Evolutionary conservation across 306 rosid species (phyloP).

Genomic region (Ormosia semicastrata): DNA sequence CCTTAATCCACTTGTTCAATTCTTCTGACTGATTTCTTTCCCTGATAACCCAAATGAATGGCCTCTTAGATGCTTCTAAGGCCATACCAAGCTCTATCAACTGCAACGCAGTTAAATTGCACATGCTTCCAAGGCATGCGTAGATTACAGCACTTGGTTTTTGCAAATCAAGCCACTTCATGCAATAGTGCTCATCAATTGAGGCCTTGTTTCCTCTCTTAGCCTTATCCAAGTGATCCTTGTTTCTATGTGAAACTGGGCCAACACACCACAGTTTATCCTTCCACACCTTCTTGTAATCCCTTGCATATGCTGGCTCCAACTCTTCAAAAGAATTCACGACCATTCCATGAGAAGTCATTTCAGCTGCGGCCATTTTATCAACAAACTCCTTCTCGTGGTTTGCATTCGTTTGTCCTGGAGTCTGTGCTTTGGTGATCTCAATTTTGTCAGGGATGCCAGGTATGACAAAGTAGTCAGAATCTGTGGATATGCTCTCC

Average conservation of each 20-base stretch:
- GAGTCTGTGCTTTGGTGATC: constrained; percentile 40
- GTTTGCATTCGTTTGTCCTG: neutral
- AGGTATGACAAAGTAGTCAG: constrained; percentile 44
- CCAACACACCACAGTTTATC: constrained; percentile 51
- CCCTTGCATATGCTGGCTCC: constrained; percentile 41
- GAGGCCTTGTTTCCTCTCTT: constrained; percentile 39
- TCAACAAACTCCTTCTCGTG: constrained; percentile 21
- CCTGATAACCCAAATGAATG: constrained; percentile 56
- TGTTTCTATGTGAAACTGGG: constrained; percentile 47
- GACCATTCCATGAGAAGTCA: constrained; percentile 39
- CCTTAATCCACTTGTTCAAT: constrained; percentile 44
- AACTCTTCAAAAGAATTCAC: constrained; percentile 65
- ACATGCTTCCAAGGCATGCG: constrained; percentile 55
- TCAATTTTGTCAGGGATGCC: constrained; percentile 43
- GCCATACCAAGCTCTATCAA: constrained; percentile 53
- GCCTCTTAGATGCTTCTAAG: constrained; percentile 45
- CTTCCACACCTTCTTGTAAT: constrained; percentile 26
- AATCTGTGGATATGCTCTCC: constrained; percentile 31
- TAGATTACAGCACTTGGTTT: constrained; percentile 40
- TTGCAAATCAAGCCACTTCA: constrained; percentile 53
- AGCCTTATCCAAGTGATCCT: constrained; percentile 30
- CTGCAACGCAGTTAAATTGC: constrained; percentile 37
- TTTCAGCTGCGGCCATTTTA: constrained; percentile 44
- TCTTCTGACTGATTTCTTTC: constrained; percentile 36
- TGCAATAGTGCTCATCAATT: constrained; percentile 29